Percentiles rank a stretch among this genome's conserved stretches.
phyloP scores from a whole-genome alignment of 179 eudicot species.

The Corrigiola litoralis region DNA sequence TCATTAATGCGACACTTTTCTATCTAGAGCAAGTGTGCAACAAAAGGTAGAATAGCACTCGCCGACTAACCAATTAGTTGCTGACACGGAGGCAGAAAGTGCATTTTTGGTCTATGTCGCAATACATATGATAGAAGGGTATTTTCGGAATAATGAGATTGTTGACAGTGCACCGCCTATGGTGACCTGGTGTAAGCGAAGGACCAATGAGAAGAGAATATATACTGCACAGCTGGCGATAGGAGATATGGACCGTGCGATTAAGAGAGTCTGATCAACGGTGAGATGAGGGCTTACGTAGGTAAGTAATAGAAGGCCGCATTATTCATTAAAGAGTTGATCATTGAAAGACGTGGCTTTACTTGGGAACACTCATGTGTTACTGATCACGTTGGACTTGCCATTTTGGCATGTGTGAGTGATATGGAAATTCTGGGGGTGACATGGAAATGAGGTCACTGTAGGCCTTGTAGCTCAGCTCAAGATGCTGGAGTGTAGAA shows the following conservation, averaged over 20 bases:
- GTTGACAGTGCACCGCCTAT: background rate
- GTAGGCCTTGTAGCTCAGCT: too few relatives aligned
- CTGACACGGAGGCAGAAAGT: background rate
- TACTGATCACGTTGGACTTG: too few relatives aligned
- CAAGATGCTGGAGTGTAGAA: too few relatives aligned
- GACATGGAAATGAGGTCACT: too few relatives aligned
- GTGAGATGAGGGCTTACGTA: background rate
- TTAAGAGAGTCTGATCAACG: conserved; percentile 5
- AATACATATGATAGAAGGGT: background rate
- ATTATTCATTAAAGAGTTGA: too few relatives aligned
- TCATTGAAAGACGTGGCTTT: too few relatives aligned
- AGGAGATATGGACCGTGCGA: conserved; percentile 4
- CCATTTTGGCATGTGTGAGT: too few relatives aligned
- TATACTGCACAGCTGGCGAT: conserved; percentile 8
- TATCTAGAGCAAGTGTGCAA: too few relatives aligned
- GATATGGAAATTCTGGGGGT: too few relatives aligned
- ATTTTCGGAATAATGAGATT: background rate
- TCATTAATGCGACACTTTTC: background rate
- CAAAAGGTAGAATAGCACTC: background rate
- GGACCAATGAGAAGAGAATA: conserved; percentile 14
- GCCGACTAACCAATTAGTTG: conserved; percentile 8
- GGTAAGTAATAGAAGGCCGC: conserved; percentile 1
- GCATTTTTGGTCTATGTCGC: conserved; percentile 6
- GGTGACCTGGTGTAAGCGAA: conserved; percentile 9
- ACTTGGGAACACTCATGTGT: too few relatives aligned